These are phyloP conservation scores for Diaporthe sp. DNA, from an alignment of 2,329 filamentous ascomycete species.

Conservation along the genomic window DNA sequence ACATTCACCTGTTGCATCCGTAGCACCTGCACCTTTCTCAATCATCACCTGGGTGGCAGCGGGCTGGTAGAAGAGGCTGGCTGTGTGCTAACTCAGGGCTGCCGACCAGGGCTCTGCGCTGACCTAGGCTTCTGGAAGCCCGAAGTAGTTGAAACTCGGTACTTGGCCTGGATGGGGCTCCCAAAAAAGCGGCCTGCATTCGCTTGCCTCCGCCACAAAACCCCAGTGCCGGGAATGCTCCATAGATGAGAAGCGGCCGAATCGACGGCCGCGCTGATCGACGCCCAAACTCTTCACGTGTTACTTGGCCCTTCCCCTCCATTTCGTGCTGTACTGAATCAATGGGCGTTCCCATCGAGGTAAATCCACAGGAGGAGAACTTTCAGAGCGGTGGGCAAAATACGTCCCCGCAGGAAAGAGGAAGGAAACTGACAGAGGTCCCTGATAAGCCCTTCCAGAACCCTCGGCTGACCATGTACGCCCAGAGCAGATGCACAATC, in stretches of 20 bases:
- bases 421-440: not conserved
- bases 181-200: conserved; percentile 15
- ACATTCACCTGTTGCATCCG: not conserved
- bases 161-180: not conserved
- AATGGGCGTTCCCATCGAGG: not conserved
- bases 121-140: conserved; percentile 10
- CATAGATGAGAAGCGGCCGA: conserved; percentile 20
- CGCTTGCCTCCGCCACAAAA: not conserved
- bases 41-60: not conserved
- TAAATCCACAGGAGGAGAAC: not conserved
- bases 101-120: not conserved
- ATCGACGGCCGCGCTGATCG: conserved; percentile 22
- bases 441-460: conserved; percentile 24
- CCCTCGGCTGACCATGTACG: not conserved
- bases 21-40: not conserved
- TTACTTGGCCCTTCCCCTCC: too few relatives aligned
- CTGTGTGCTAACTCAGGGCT: not conserved
- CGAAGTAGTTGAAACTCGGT: not conserved
- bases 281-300: not conserved
- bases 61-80: not conserved
- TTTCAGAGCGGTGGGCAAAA: not conserved
- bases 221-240: conserved; percentile 1
- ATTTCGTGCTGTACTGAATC: not conserved
- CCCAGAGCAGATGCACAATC: conserved; percentile 4
- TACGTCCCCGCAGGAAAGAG: not conserved